Conservation (phyloP, 345 rosid genomes). For the Corchorus olitorius region DNA sequence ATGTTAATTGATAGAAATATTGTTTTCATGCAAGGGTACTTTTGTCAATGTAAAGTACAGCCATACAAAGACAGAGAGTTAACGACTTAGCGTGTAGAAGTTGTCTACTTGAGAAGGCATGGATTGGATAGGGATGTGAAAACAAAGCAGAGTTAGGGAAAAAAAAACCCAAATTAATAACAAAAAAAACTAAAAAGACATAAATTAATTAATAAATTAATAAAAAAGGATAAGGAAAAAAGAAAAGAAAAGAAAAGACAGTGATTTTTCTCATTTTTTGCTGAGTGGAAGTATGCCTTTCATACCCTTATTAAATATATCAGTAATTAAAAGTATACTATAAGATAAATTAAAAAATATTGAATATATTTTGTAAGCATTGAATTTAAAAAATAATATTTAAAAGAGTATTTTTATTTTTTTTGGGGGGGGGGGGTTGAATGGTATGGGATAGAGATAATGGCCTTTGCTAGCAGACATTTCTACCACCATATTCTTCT, state of each 20-base stretch:
- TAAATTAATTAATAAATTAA: no score
- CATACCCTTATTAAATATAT: constrained; percentile 21
- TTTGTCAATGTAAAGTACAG: constrained; percentile 33
- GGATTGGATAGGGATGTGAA: constrained; percentile 37
- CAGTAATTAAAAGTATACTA: not conserved
- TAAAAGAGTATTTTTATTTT: not conserved
- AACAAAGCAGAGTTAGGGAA: not conserved
- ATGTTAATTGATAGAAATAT: constrained; percentile 7
- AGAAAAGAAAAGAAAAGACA: not conserved
- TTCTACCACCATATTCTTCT: constrained; percentile 50
- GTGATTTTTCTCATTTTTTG: constrained; percentile 8
- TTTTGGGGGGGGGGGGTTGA: constrained; percentile 22
- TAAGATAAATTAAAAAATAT: not conserved
- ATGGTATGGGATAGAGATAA: constrained; percentile 47
- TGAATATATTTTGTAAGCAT: not conserved
- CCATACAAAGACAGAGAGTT: constrained; percentile 26
- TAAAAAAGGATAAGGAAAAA: no score
- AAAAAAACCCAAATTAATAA: not conserved
- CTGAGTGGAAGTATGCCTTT: constrained; percentile 27
- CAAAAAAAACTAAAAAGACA: no score
- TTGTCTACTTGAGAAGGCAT: constrained; percentile 31
- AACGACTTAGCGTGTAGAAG: constrained; percentile 44
- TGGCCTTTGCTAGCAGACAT: constrained; percentile 53
- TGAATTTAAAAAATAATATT: not conserved
- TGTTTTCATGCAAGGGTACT: constrained; percentile 32